A percentile compares a stretch with the other conserved stretches of the same genome.
phyloP scores from a whole-genome alignment of 768 basidiomycete species.

The Cantharellus cinnabarinus region DNA sequence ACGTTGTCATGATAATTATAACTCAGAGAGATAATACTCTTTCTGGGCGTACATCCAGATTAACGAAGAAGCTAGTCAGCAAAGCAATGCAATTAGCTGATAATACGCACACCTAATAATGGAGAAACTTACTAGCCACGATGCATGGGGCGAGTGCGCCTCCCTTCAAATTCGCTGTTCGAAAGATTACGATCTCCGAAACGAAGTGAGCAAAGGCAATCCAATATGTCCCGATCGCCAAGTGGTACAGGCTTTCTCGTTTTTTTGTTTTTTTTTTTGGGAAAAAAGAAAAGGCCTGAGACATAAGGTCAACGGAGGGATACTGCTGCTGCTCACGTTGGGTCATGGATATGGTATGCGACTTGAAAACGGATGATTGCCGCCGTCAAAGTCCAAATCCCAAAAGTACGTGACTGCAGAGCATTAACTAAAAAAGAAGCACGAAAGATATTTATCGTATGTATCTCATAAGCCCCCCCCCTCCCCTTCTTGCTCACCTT shows the following conservation, averaged over 20 bases:
- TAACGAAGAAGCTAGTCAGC: no score
- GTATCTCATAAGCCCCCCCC: background rate
- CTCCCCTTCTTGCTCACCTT: slow-evolving; percentile 14
- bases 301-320: background rate
- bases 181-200: slow-evolving; percentile 68
- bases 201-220: slow-evolving; percentile 81
- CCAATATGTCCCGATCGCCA: slow-evolving; percentile 71
- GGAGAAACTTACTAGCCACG: slow-evolving; percentile 51
- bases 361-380: slow-evolving; percentile 70
- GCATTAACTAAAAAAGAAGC: slow-evolving; percentile 39
- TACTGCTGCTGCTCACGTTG: slow-evolving; percentile 33
- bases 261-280: no score
- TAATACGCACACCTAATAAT: no score
- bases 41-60: no score
- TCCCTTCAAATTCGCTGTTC: slow-evolving; percentile 39
- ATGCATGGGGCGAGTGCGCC: slow-evolving; percentile 56
- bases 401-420: slow-evolving; percentile 79
- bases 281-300: background rate
- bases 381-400: slow-evolving; percentile 73
- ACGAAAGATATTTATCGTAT: no score
- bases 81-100: no score
- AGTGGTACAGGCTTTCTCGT: slow-evolving; percentile 59
- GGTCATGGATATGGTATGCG: slow-evolving; percentile 71
- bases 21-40: no score
- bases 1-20: no score